A percentile compares a stretch with the other conserved stretches of the same genome.
Conservation (phyloP, 257 asterid genomes). For the Primulina huaijiensis region DNA sequence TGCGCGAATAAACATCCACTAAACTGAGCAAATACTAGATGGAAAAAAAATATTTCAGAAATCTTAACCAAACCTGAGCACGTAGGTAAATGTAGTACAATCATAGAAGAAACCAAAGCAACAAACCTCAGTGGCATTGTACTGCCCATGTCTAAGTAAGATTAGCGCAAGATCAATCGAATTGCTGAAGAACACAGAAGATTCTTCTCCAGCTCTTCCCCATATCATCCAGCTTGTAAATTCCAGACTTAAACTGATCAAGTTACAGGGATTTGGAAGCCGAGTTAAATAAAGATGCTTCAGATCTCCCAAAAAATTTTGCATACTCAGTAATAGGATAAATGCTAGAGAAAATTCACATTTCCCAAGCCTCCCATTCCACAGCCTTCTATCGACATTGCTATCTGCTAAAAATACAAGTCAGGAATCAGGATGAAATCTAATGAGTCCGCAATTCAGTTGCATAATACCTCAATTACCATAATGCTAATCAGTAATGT, state of each 20-base stretch:
- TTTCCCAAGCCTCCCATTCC: conserved; percentile 80
- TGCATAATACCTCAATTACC: conserved; percentile 3
- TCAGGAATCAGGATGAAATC: background rate
- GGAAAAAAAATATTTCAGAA: conserved; percentile 37
- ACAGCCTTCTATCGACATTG: conserved; percentile 55
- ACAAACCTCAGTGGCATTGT: conserved; percentile 75
- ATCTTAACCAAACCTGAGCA: conserved; percentile 24
- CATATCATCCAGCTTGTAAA: conserved; percentile 87
- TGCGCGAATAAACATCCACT: conserved; percentile 75
- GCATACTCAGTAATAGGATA: conserved; percentile 61
- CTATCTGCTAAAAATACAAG: conserved; percentile 46
- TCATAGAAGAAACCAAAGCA: conserved; percentile 25
- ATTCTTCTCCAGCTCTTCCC: conserved; percentile 74
- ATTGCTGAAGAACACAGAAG: conserved; percentile 77
- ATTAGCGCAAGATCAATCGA: conserved; percentile 69
- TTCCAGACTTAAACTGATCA: conserved; percentile 60
- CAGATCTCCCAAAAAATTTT: conserved; percentile 43
- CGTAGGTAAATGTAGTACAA: background rate
- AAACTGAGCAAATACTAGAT: conserved; percentile 68
- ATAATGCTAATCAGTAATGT: background rate
- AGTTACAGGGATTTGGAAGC: conserved; percentile 56
- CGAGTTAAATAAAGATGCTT: conserved; percentile 38
- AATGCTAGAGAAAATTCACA: conserved; percentile 69
- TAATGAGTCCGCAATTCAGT: conserved; percentile 4
- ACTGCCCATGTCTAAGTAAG: conserved; percentile 77